Percentiles rank a stretch among this genome's conserved stretches.
Evolutionary conservation across 768 basidiomycete species (phyloP).

Genomic region (Russula sp.): DNA sequence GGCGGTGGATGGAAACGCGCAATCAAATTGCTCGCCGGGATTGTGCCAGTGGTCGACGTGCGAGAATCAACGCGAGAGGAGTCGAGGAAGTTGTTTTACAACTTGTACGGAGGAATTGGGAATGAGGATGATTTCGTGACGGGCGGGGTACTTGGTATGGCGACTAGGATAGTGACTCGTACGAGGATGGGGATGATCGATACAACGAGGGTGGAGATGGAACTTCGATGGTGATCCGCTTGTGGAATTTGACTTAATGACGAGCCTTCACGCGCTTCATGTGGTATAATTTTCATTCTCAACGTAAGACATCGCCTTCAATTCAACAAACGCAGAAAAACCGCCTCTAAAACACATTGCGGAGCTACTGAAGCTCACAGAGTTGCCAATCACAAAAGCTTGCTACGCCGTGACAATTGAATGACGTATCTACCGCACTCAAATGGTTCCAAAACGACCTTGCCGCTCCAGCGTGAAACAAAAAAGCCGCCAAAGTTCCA

Average conservation of each 20-base stretch:
- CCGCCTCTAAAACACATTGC: slow-evolving; percentile 75
- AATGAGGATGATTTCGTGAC: neutral
- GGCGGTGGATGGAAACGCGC: neutral
- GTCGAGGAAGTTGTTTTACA: neutral
- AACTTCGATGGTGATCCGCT: too few species aligned
- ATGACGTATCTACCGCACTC: slow-evolving; percentile 71
- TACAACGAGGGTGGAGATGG: too few species aligned
- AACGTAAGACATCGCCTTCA: slow-evolving; percentile 37
- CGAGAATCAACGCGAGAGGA: neutral
- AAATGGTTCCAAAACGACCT: slow-evolving; percentile 80
- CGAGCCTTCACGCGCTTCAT: too few species aligned
- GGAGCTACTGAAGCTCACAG: slow-evolving; percentile 75
- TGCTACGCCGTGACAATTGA: slow-evolving; percentile 58
- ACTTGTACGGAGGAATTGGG: too few species aligned
- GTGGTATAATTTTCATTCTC: too few species aligned
- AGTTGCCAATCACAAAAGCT: slow-evolving; percentile 86
- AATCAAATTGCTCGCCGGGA: neutral
- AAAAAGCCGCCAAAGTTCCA: slow-evolving; percentile 63
- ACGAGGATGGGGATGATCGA: too few species aligned
- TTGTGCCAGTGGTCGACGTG: slow-evolving; percentile 18
- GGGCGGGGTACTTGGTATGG: neutral
- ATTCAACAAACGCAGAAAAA: slow-evolving; percentile 54
- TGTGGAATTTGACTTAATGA: too few species aligned
- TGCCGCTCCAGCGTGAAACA: slow-evolving; percentile 40
- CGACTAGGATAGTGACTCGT: too few species aligned